Base-by-base conservation (phyloP, 1,139 yeast genomes). In the Hyphopichia khmerensis region DNA sequence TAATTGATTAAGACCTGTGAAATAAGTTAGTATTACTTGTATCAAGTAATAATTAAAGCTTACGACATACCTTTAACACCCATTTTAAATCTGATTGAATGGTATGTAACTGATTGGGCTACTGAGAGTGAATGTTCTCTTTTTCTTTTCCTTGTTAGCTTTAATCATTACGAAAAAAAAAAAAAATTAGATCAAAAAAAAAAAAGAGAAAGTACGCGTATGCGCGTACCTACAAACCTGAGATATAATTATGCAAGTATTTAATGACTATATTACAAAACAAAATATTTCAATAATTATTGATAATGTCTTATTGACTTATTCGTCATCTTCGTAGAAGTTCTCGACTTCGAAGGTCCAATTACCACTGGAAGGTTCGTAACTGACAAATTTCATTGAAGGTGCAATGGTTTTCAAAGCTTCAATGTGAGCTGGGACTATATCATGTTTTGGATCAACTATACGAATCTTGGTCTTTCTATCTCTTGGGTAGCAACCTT, bases 331-430 rank as follows among this genome's bases (percentile, higher is more conserved):
- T 9, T 21, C 24, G 9, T 13, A 11, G 29, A 26, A 33, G 26
- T 36, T 29, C 8, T 27, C 15, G 13, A 80, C 77, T 21, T 72
- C 71, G 60, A 91, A 91, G 1, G 79, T 75, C 96, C 96, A 91
- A 33, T 84, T 77, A 31, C 99, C 99, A 3, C 86, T 75, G 18
- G 72, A 75, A 0, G 93, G 81, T 49, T 89, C 95, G 69, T 89
- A 95, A 42, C 83, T 77, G 30, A 79, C 76, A 64, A 90, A 93
- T 48, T 76, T 75, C 47, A 87, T 75, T 32, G 72, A 82, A 15
- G 79, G 76, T 46, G 82, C 68, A 2, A 24, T 15, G 29, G 65
- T 65, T 65, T 87, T 82, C 55, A 93, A 73, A 47, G 83, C 80
- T 43, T 78, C 76, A 38, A 88, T 75, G 59, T 89, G 96, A 55